Percentiles rank a stretch among this genome's conserved stretches.
phyloP scores from a whole-genome alignment of 306 rosid species.

The Cercis canadensis region DNA sequence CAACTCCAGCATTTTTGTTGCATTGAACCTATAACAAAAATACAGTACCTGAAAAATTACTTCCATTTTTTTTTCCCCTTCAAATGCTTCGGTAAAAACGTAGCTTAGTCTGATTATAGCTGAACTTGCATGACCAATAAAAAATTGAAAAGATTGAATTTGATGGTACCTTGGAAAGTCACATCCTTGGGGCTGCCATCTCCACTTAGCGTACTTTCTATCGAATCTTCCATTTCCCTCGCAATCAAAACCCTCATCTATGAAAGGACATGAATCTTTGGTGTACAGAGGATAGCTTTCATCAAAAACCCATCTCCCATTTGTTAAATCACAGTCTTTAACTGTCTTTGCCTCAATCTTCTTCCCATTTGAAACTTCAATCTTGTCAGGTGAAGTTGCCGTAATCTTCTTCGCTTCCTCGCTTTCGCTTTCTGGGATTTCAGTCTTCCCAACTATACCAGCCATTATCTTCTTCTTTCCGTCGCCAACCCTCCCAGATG shows the following conservation, averaged over 20 bases:
- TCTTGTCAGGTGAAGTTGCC: constrained; percentile 23
- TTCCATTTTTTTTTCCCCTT: constrained; percentile 3
- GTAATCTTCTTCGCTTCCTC: constrained; percentile 19
- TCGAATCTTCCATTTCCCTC: constrained; percentile 84
- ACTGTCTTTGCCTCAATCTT: constrained; percentile 40
- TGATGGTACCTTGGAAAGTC: constrained; percentile 61
- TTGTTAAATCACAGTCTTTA: constrained; percentile 68
- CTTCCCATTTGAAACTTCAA: constrained; percentile 32
- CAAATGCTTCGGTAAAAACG: constrained; percentile 4
- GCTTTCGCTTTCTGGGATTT: constrained; percentile 2
- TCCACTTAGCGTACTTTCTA: constrained; percentile 71
- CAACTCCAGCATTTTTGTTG: constrained; percentile 83
- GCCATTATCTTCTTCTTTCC: constrained; percentile 37
- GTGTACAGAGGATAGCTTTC: constrained; percentile 73
- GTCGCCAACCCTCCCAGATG: constrained; percentile 13
- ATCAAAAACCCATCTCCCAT: constrained; percentile 85
- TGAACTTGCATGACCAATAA: constrained; percentile 2
- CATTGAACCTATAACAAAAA: constrained; percentile 69
- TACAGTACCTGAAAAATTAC: constrained; percentile 28
- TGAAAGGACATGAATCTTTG: constrained; percentile 72
- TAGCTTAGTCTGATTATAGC: constrained; percentile 6
- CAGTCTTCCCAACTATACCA: constrained; percentile 31
- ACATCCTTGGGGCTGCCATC: constrained; percentile 86
- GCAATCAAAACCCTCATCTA: constrained; percentile 95
- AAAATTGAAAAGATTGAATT: constrained; percentile 17